Evolutionary conservation across 768 basidiomycete genomes (phyloP), one percentile per base, ranked within the genome.

Genomic region (Mrakia frigida): DNA sequence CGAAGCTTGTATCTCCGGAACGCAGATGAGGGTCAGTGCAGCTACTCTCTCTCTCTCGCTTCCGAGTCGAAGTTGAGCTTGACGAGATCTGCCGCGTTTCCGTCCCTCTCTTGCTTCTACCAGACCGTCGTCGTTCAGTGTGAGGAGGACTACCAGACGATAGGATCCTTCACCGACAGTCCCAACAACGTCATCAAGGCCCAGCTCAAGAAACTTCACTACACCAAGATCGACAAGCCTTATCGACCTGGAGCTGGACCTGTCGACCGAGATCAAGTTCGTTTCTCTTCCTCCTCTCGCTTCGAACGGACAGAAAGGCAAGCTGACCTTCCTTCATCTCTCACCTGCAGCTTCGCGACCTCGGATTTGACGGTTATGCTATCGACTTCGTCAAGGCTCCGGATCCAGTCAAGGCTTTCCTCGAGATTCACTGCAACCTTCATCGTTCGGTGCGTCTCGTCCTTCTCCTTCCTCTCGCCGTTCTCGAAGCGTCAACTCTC

Each of bases 71-170:
- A 21, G 16, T 50, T 18, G 46, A 21, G 6, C 1, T 43, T 14
- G 43, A 11, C 43, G 39, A 28, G n/a, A 23, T 31, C 39, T 50
- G 37, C 21, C 67, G 13, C 28, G 23, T 35, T 18, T 50, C 18
- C 46, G 4, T 50, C 46, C 21, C 46, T 43, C 43, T 13, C 43
- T 9, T 43, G 18, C 18, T 50, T 50, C 46, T 14, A 21, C 7
- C 79, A 96, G 94, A 92, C 89, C 0, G 91, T 99, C 82, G 89
- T 99, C 10, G 88, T 89, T 25, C 92, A 94, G 82, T 90, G 89
- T 79, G 87, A 89, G 77, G 90, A 91, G 75, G 96, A 99, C 81
- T 92, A 92, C 70, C 85, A 90, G 76, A 83, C 86, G 91, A 92
- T 77, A 52, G 65, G 39, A 78, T 82, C 83, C 16, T 84, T 88